Conservation (phyloP, 768 basidiomycete genomes). For the Ramaria rubella region DNA sequence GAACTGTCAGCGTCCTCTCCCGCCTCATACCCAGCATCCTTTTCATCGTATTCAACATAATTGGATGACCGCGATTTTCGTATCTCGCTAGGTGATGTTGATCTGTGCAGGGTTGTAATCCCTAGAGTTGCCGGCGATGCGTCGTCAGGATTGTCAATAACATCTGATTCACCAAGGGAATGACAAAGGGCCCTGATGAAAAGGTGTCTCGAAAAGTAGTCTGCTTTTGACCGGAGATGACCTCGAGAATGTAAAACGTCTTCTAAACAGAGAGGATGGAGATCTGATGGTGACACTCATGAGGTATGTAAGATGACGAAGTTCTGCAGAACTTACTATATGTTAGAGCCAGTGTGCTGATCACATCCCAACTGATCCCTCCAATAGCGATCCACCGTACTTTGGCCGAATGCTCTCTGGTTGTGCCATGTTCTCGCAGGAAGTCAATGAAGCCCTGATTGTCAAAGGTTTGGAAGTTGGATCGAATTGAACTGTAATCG, state of each 20-base stretch:
- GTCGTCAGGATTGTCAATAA: not conserved
- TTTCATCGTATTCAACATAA: conserved; percentile 19
- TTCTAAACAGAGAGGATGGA: conserved; percentile 68
- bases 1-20: conserved; percentile 24
- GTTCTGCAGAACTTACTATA: conserved; percentile 44
- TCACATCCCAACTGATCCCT: conserved; percentile 65
- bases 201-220: conserved; percentile 65
- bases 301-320: not conserved
- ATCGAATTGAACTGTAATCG: conserved; percentile 57
- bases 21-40: conserved; percentile 8
- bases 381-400: conserved; percentile 72
- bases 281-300: conserved; percentile 31
- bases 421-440: conserved; percentile 39
- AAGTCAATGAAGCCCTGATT: conserved; percentile 56
- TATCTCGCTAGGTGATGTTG: too few species aligned
- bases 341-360: conserved; percentile 58
- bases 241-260: conserved; percentile 52
- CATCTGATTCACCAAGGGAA: conserved; percentile 32
- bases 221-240: conserved; percentile 56
- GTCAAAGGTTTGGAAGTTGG: conserved; percentile 47
- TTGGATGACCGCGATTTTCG: conserved; percentile 33
- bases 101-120: too few species aligned
- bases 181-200: conserved; percentile 67
- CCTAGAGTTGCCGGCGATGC: conserved; percentile 24
- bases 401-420: conserved; percentile 53